Base-by-base conservation (phyloP, 768 basidiomycete species). In the Erythrobasidium yunnanense region DNA sequence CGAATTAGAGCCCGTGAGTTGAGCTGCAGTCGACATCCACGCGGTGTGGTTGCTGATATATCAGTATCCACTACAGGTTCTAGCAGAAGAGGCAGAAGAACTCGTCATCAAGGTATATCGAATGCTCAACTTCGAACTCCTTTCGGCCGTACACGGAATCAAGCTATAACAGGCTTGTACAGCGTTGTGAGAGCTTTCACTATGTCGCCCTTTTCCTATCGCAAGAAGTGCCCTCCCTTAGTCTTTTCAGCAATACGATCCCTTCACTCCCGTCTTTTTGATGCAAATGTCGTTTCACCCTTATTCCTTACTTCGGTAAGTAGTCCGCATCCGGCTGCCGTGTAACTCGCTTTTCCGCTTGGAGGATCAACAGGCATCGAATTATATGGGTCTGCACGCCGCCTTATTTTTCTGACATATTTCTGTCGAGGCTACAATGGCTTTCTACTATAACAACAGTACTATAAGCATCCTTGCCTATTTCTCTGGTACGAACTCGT, bases 1-100 rank as follows among this genome's bases (percentile, higher is more conserved):
- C 30, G 73, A 73, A 60, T 60, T 74, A 20, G 73, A 74, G 34
- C 69, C 72, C n/a, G 72, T 74, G n/a, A 15, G 71, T 65, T 8
- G 0, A 15, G 2, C 2, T 33, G 20, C 18, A 0, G 27, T 34
- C 13, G n/a, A 15, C 29, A 2, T 22, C 42, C 8, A 4, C 15
- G n/a, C 8, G 0, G 27, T 17, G 1, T 29, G 42, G 4, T n/a
- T n/a, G n/a, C n/a, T n/a, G n/a, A n/a, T n/a, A n/a, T n/a, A n/a
- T n/a, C n/a, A n/a, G n/a, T n/a, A n/a, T 25, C n/a, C 0, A 1
- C 5, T 0, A 35, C 46, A 73, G 72, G 71, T 73, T 8, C 68
- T 74, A 18, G 73, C 71, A 33, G 73, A 74, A 2, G 73, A 74
- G 47, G 68, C 71, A 5, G 57, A 67, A 20, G 71, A 72, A 22